Evolutionary conservation across 768 basidiomycete species (phyloP).

Genomic region (Tulasnella sp.): DNA sequence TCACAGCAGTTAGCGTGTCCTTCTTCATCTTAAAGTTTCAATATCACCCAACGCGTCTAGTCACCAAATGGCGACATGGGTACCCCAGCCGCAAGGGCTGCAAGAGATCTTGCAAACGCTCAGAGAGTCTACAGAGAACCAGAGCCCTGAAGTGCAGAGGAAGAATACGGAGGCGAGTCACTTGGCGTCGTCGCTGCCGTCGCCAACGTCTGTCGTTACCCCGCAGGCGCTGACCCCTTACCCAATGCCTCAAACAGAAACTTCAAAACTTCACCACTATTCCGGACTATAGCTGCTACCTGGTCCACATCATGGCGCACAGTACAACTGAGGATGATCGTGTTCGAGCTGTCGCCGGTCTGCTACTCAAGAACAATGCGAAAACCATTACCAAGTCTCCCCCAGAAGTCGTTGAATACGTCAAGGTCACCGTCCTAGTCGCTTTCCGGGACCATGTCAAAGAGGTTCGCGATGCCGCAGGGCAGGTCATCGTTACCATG

Average conservation of each 20-base stretch:
- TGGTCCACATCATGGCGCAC: constrained; percentile 84
- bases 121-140: constrained; percentile 81
- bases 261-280: constrained; percentile 77
- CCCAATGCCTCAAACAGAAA: constrained; percentile 28
- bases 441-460: constrained; percentile 76
- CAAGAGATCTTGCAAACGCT: constrained; percentile 90
- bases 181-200: neutral
- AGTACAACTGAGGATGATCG: constrained; percentile 82
- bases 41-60: constrained; percentile 20
- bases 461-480: constrained; percentile 91
- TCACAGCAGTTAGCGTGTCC: neutral
- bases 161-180: constrained; percentile 71
- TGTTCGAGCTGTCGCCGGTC: constrained; percentile 92
- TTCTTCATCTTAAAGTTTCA: constrained; percentile 16
- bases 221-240: neutral
- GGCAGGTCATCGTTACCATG: constrained; percentile 87
- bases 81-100: constrained; percentile 77
- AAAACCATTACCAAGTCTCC: constrained; percentile 66
- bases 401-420: constrained; percentile 62
- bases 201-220: constrained; percentile 29
- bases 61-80: constrained; percentile 60
- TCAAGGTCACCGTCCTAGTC: constrained; percentile 69
- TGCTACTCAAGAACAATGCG: constrained; percentile 94
- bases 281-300: constrained; percentile 93
- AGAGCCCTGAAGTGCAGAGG: constrained; percentile 63